These are phyloP conservation scores for Cryptococcus jaspeensis DNA, from an alignment of 1,284 basidiomycete genomes.

Conservation along the genomic window DNA sequence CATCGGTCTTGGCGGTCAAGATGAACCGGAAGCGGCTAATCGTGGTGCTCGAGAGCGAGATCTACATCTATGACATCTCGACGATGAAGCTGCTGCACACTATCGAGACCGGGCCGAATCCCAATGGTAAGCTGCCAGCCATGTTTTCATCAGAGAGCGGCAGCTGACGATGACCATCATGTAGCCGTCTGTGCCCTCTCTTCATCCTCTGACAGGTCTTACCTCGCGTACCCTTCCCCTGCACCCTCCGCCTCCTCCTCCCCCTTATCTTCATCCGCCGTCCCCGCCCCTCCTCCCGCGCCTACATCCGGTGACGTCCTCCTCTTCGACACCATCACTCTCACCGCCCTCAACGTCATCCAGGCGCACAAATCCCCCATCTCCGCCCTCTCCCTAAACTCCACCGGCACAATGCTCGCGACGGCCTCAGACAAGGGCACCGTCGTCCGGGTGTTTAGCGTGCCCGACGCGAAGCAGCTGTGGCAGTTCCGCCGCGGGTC, in stretches of 20 bases:
- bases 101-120: conserved; percentile 94
- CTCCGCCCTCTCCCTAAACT: conserved; percentile 81
- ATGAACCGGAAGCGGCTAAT: conserved; percentile 94
- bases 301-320: conserved; percentile 80
- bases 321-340: conserved; percentile 86
- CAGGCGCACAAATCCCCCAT: conserved; percentile 96
- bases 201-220: conserved; percentile 92
- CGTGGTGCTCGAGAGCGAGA: conserved; percentile 91
- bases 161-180: not conserved
- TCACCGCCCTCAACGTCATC: conserved; percentile 91
- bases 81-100: conserved; percentile 98
- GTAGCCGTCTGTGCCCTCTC: conserved; percentile 91
- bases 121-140: conserved; percentile 67
- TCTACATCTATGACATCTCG: conserved; percentile 98
- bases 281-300: conserved; percentile 49
- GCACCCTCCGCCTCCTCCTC: conserved; percentile 73
- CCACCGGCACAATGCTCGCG: conserved; percentile 84
- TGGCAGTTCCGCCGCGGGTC: conserved; percentile 93
- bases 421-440: conserved; percentile 95
- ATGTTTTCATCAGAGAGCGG: not conserved
- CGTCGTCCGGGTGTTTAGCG: conserved; percentile 89
- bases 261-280: conserved; percentile 54
- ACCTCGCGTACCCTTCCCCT: conserved; percentile 92
- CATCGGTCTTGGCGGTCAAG: conserved; percentile 92
- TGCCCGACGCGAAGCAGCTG: conserved; percentile 87